Percentiles rank a stretch among this genome's conserved stretches.
Evolutionary conservation across 2,329 filamentous ascomycete species (phyloP).

Genomic region (Curvularia sp.): DNA sequence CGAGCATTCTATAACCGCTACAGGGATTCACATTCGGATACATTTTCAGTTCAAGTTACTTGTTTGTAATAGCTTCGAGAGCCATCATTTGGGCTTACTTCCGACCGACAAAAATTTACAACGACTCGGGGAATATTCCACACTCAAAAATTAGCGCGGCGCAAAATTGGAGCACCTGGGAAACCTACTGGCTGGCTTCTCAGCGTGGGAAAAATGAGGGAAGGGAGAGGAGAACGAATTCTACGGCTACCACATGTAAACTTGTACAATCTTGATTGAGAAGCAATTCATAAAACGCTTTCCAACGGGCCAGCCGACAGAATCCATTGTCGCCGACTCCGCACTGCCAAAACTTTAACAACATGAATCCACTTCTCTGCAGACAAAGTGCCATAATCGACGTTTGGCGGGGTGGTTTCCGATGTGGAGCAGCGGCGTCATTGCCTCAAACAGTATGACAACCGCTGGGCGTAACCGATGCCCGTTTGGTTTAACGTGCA

Average conservation of each 20-base stretch:
- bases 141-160: constrained; percentile 18
- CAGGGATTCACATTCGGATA: constrained; percentile 2
- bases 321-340: constrained; percentile 6
- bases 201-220: constrained; percentile 17
- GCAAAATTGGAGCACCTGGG: constrained; percentile 15
- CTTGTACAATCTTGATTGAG: constrained; percentile 29
- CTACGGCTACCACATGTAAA: constrained; percentile 27
- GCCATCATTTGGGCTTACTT: constrained; percentile 16
- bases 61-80: constrained; percentile 21
- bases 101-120: constrained; percentile 8
- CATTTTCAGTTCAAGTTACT: constrained; percentile 21
- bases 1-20: constrained; percentile 6
- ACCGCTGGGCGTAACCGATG: constrained; percentile 12
- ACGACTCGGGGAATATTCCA: constrained; percentile 6
- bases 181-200: constrained; percentile 16
- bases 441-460: constrained; percentile 18
- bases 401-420: constrained; percentile 6
- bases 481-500: constrained; percentile 12
- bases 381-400: constrained; percentile 6
- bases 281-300: constrained; percentile 16
- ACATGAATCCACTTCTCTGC: constrained; percentile 4
- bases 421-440: constrained; percentile 18
- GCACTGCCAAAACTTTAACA: constrained; percentile 4
- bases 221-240: constrained; percentile 20
- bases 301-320: constrained; percentile 2